Conservation (phyloP, 768 basidiomycete species). For the Rhizopogon roseolus region DNA sequence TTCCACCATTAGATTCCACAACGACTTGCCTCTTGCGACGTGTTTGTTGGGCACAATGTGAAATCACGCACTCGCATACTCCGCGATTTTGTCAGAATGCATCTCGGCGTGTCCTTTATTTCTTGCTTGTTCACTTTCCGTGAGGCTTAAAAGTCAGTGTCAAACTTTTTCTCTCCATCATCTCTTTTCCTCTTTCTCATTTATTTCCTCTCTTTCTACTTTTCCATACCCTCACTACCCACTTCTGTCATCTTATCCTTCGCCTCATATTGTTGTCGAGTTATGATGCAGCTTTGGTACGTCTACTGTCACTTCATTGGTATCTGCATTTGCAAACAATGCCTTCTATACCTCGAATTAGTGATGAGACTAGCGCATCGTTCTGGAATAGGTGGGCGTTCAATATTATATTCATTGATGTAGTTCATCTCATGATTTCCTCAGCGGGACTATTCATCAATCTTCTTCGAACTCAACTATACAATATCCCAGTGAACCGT, state of each 20-base stretch:
- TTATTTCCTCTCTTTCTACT: neutral
- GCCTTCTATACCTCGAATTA: neutral
- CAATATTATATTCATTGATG: neutral
- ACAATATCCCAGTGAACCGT: no score
- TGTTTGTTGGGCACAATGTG: neutral
- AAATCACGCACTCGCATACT: neutral
- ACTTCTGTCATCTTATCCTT: neutral
- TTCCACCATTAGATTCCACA: neutral
- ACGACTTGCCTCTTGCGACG: neutral
- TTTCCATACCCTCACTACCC: neutral
- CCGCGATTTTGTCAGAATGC: neutral
- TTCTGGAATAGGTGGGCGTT: neutral
- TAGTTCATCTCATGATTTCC: neutral
- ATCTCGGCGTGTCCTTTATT: neutral
- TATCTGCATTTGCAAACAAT: neutral
- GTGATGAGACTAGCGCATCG: no score
- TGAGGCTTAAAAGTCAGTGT: neutral
- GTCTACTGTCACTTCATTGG: neutral
- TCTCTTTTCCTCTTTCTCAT: neutral
- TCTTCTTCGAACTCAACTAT: no score
- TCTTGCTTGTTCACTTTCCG: neutral
- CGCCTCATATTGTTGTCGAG: neutral
- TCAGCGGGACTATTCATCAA: neutral
- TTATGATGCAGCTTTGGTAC: neutral
- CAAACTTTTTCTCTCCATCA: neutral